Evolutionary conservation across 352 stramenopile genomes (phyloP).

Genomic region (Phytopythium oedochilum): DNA sequence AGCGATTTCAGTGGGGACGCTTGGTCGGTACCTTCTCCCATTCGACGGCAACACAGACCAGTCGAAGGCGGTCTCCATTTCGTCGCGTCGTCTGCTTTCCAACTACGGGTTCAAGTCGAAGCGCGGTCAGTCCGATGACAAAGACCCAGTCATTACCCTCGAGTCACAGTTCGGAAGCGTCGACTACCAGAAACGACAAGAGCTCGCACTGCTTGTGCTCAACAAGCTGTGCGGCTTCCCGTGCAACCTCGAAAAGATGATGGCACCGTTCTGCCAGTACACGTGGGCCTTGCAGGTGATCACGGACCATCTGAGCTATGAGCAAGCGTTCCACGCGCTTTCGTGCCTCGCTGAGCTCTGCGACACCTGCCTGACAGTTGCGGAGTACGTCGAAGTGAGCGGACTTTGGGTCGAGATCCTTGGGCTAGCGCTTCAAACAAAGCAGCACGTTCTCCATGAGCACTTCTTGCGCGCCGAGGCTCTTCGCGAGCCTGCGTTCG

Average conservation of each 20-base stretch:
- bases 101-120: conserved; percentile 70
- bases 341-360: conserved; percentile 77
- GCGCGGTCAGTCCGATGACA: conserved; percentile 23
- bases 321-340: conserved; percentile 73
- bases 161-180: conserved; percentile 73
- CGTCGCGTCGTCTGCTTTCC: conserved; percentile 65
- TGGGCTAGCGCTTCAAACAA: conserved; percentile 70
- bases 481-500: conserved; percentile 71
- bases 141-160: conserved; percentile 30
- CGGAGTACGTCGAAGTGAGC: conserved; percentile 68
- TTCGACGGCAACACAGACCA: conserved; percentile 49
- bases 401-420: conserved; percentile 79
- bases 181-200: conserved; percentile 72
- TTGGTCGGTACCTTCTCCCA: conserved; percentile 69
- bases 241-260: conserved; percentile 64
- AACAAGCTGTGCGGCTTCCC: conserved; percentile 80
- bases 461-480: conserved; percentile 75
- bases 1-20: conserved; percentile 66
- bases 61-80: conserved; percentile 63
- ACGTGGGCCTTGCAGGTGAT: conserved; percentile 83
- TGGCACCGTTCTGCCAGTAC: conserved; percentile 71
- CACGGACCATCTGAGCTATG: conserved; percentile 72
- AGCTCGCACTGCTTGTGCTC: conserved; percentile 66
- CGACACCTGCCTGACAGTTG: conserved; percentile 68
- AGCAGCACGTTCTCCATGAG: conserved; percentile 77